Evolutionary conservation across 139 green algal species (phyloP), one percentile per base, ranked within the genome.

Genomic region (Asterochloris sp.): DNA sequence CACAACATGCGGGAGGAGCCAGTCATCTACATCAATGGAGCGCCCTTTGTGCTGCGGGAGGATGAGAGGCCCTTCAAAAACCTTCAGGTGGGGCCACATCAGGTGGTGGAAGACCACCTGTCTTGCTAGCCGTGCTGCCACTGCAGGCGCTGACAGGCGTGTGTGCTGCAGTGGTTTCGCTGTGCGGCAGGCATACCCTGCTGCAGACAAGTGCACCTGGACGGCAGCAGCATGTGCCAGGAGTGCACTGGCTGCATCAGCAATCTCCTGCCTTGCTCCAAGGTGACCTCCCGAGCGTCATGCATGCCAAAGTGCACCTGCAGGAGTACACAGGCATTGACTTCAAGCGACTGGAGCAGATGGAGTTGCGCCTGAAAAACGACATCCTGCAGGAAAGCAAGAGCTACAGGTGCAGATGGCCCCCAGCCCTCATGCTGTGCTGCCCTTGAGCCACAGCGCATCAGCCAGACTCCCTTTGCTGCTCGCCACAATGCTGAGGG

Each of bases 1-100:
- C 88, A 95, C 90, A 98, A 98, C 92, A 96, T 98, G 94, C 84
- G 96, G 10, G 96, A 99, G 91, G 96, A 99, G 92, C 92, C 94
- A 0, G 89, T 97, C 68, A 90, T 98, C 74, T 98, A 98, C 88
- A 91, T 99, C 85, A 98, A 97, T 77, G 96, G 96, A 11, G 84
- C 83, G 75, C 96, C 96, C 29, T 98, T 96, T 85, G 96, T 98
- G 82, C 91, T 99, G 85, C 88, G 96, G 11, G 96, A 98, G 89
- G 91, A 94, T 78, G 89, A 90, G 85, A 87, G 93, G 4, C 95
- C 95, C 24, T 96, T 97, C 84, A 98, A 98, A 84, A 98, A 98
- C 90, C 38, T 54, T 54, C 38, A 54, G 38, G 38, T 54, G 38
- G 38, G 91, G 97, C 38, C 38, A 54, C 2, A 54, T 2, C 38